Percentiles rank a stretch among this genome's conserved stretches.
Conservation (phyloP, 2,329 filamentous ascomycete species). For the Colletotrichum sp. region DNA sequence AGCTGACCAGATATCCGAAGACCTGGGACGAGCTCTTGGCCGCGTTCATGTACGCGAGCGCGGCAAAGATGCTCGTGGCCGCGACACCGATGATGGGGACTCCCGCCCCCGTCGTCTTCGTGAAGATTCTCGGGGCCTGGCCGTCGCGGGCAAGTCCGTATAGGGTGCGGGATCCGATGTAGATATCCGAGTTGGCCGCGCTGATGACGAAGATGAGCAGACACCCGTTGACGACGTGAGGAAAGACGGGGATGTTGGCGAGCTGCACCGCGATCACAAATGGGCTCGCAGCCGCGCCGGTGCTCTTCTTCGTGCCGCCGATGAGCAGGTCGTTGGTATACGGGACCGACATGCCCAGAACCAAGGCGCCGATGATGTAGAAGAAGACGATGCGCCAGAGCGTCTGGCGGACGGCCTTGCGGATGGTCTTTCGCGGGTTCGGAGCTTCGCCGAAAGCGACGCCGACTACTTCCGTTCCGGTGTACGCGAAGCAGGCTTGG, state of each 20-base stretch:
- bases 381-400: slow-evolving; percentile 28
- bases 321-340: slow-evolving; percentile 22
- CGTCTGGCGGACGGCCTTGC: slow-evolving; percentile 25
- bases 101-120: slow-evolving; percentile 36
- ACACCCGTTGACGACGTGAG: slow-evolving; percentile 26
- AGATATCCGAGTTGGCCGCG: slow-evolving; percentile 24
- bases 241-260: slow-evolving; percentile 22
- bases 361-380: slow-evolving; percentile 26
- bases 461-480: slow-evolving; percentile 74
- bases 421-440: slow-evolving; percentile 26
- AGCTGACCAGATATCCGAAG: slow-evolving; percentile 30
- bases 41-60: slow-evolving; percentile 34
- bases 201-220: slow-evolving; percentile 27
- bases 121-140: slow-evolving; percentile 40
- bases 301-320: not conserved
- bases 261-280: slow-evolving; percentile 27
- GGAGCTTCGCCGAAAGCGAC: slow-evolving; percentile 66
- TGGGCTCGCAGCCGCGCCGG: slow-evolving; percentile 32
- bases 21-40: not conserved
- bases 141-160: slow-evolving; percentile 43
- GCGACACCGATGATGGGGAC: slow-evolving; percentile 43
- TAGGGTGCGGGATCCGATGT: slow-evolving; percentile 43
- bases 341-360: slow-evolving; percentile 28
- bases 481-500: slow-evolving; percentile 42
- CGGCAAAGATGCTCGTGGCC: slow-evolving; percentile 36